These are phyloP conservation scores for Claviceps spartinae DNA, from an alignment of 2,329 filamentous ascomycete species.

Conservation along the genomic window DNA sequence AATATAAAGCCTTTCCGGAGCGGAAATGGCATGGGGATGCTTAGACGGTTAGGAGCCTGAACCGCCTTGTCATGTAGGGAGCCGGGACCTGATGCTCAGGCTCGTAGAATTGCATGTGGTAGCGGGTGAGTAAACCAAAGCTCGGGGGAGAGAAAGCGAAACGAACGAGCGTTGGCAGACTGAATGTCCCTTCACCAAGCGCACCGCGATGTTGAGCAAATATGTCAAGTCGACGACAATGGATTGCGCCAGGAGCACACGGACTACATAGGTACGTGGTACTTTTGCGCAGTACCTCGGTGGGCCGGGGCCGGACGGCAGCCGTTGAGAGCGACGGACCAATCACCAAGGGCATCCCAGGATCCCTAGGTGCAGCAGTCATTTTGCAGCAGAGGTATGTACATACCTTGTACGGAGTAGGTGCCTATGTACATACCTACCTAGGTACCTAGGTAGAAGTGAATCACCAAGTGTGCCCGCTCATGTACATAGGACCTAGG, in stretches of 20 bases:
- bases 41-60: constrained; percentile 8
- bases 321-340: background rate
- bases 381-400: too few species aligned
- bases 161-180: background rate
- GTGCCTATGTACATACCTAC: too few species aligned
- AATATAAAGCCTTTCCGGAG: constrained; percentile 7
- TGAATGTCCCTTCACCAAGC: background rate
- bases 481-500: too few species aligned
- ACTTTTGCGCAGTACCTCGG: background rate
- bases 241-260: constrained; percentile 1
- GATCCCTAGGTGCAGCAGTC: too few species aligned
- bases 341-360: background rate
- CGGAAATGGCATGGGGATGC: constrained; percentile 5
- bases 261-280: constrained; percentile 5
- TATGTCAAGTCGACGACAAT: background rate
- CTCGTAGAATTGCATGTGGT: background rate
- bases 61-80: constrained; percentile 5
- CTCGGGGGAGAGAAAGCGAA: background rate
- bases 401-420: too few species aligned
- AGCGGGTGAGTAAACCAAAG: too few species aligned
- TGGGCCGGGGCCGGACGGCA: constrained; percentile 1
- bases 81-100: background rate
- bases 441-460: too few species aligned
- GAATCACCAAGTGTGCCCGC: too few species aligned
- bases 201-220: background rate